phyloP scores from a whole-genome alignment of 352 stramenopile genomes.

The Globisporangium okanoganense region DNA sequence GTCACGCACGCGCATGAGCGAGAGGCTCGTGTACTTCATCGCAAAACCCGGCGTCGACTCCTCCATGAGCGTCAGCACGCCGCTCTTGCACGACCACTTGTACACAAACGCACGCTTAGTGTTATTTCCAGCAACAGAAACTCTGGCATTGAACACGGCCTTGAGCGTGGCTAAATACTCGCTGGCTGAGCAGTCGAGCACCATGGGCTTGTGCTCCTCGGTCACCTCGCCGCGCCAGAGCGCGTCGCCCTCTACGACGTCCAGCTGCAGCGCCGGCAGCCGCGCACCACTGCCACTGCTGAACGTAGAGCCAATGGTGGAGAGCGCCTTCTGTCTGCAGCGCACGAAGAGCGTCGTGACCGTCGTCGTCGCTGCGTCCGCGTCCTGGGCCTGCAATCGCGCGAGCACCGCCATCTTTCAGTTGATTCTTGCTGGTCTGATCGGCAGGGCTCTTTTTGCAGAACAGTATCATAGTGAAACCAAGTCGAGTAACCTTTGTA shows the following conservation, averaged over 20 bases:
- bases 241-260: constrained; percentile 24
- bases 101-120: constrained; percentile 24
- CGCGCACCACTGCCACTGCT: neutral
- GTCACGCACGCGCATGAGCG: constrained; percentile 15
- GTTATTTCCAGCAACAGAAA: neutral
- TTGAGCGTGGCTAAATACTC: constrained; percentile 37
- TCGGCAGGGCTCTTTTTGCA: too few species aligned
- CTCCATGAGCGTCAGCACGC: constrained; percentile 50
- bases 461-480: too few species aligned
- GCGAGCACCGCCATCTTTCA: constrained; percentile 12
- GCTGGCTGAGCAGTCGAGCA: constrained; percentile 33
- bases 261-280: constrained; percentile 20
- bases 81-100: constrained; percentile 32
- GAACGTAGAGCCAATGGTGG: neutral
- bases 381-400: constrained; percentile 22
- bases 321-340: constrained; percentile 14
- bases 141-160: neutral
- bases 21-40: constrained; percentile 50
- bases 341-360: constrained; percentile 21
- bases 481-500: too few species aligned
- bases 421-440: too few species aligned
- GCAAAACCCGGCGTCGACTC: constrained; percentile 23
- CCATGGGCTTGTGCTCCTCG: constrained; percentile 31
- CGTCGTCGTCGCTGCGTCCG: constrained; percentile 9
- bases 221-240: constrained; percentile 30